Evolutionary conservation across 805 yeast genomes (phyloP).

Genomic region (Saccharomycopsis sp.): DNA sequence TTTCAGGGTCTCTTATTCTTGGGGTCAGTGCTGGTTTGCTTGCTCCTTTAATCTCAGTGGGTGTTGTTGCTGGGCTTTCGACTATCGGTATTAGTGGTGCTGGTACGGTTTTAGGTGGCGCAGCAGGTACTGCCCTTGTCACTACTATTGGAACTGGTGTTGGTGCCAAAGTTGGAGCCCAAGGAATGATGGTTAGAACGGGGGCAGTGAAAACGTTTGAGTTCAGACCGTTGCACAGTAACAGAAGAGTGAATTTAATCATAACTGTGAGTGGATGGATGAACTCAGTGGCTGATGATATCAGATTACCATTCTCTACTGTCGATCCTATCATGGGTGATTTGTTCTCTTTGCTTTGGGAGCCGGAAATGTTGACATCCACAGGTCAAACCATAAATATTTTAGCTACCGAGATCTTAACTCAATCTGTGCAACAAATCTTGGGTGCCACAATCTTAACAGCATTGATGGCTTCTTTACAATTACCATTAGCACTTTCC

Average conservation of each 20-base stretch:
- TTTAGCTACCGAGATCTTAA: conserved; percentile 86
- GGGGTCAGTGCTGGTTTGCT: conserved; percentile 93
- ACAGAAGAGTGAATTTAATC: conserved; percentile 78
- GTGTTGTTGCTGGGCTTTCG: conserved; percentile 92
- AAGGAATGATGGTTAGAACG: conserved; percentile 78
- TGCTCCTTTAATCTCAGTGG: conserved; percentile 93
- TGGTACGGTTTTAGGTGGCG: conserved; percentile 85
- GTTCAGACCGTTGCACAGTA: conserved; percentile 86
- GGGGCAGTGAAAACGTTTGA: conserved; percentile 94
- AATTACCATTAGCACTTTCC: conserved; percentile 84
- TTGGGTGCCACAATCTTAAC: conserved; percentile 85
- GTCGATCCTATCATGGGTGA: conserved; percentile 99
- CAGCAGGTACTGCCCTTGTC: conserved; percentile 92
- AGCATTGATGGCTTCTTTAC: conserved; percentile 88
- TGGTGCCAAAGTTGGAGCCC: conserved; percentile 84
- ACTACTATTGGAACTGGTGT: conserved; percentile 86
- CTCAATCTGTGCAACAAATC: conserved; percentile 91
- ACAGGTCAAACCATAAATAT: conserved; percentile 95
- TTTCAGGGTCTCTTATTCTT: conserved; percentile 90
- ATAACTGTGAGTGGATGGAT: conserved; percentile 97
- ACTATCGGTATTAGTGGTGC: conserved; percentile 95
- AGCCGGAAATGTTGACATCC: conserved; percentile 92
- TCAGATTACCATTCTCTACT: conserved; percentile 90
- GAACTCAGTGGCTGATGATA: conserved; percentile 92
- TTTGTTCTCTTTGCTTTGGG: conserved; percentile 87